Base-by-base conservation (phyloP, 2,329 filamentous ascomycete species). In the Calonectria montana region DNA sequence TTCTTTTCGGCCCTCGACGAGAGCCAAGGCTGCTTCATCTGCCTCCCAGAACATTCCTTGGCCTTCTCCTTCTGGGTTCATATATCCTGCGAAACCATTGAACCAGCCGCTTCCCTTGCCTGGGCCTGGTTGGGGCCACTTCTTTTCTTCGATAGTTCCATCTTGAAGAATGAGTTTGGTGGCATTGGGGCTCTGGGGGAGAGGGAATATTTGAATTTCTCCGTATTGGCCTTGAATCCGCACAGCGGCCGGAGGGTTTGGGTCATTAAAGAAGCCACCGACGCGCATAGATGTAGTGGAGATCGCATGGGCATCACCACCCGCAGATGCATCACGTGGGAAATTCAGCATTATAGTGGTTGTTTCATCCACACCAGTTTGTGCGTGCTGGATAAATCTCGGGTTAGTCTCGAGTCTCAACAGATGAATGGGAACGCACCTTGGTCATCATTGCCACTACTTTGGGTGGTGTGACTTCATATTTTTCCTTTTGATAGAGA, bases 11-110 rank as follows among this genome's bases (percentile, higher is more conserved):
- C 94, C 94, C 81, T 96, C 94, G 53, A 92, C 87, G 67, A 97
- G 80, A 74, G 92, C 93, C 50, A 91, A 87, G 23, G 92, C 94
- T 74, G 90, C 92, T 85, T 94, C 94, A 81, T 95, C 94, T 1
- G 94, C 94, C 82, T 95, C 93, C 92, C 92, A 96, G 84, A 94
- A 96, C 94, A 97, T 96, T 47, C 94, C 94, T 73, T 94, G 92
- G 12, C 94, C 94, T 83, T 83, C 80, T 39, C 85, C 83, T 74
- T 83, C 84, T 18, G 81, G 75, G 78, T 90, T 88, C 71, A 81
- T 80, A 47, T 9, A 47, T 53, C 67, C 4, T 43, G 41, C 23
- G 69, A 48, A 18, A 71, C 70, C 70, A 59, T 73, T 74, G 50
- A 50, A 73, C 70, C 74, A 75, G 1, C 65, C 65, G 29, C 67